A percentile compares a stretch with the other conserved stretches of the same genome.
These are phyloP conservation scores for Candida orba DNA, from an alignment of 805 yeast genomes.

Conservation along the genomic window DNA sequence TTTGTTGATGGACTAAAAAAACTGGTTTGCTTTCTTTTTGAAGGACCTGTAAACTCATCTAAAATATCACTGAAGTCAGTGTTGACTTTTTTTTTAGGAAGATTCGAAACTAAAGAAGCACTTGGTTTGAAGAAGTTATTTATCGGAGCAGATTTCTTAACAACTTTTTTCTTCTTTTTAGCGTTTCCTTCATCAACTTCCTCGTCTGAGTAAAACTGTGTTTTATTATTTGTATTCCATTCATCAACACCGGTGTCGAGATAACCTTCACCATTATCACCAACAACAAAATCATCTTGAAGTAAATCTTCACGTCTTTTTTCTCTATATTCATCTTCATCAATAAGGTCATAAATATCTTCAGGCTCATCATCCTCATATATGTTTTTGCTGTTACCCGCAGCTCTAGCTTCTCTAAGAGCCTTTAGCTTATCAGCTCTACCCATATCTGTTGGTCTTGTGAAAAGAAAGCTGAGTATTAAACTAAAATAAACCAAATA, in stretches of 20 bases:
- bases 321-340: constrained; percentile 68
- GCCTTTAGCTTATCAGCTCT: constrained; percentile 47
- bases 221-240: constrained; percentile 56
- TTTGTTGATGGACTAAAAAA: constrained; percentile 11
- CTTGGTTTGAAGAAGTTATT: constrained; percentile 47
- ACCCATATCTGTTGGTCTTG: constrained; percentile 22
- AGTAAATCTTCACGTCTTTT: constrained; percentile 74
- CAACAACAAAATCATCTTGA: constrained; percentile 90
- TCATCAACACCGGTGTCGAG: constrained; percentile 91
- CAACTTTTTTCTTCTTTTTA: constrained; percentile 14
- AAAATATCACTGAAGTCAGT: constrained; percentile 65
- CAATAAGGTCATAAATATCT: constrained; percentile 80
- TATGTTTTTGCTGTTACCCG: constrained; percentile 34
- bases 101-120: constrained; percentile 18
- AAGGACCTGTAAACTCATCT: constrained; percentile 26
- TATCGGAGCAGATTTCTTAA: constrained; percentile 35
- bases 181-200: constrained; percentile 27
- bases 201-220: constrained; percentile 44
- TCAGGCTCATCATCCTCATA: constrained; percentile 40
- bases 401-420: constrained; percentile 56
- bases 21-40: constrained; percentile 10
- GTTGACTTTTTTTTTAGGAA: constrained; percentile 35
- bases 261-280: constrained; percentile 90
- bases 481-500: neutral
- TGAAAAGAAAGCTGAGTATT: neutral